These are phyloP conservation scores for Lippia alba DNA, from an alignment of 305 asterid genomes.

Conservation along the genomic window DNA sequence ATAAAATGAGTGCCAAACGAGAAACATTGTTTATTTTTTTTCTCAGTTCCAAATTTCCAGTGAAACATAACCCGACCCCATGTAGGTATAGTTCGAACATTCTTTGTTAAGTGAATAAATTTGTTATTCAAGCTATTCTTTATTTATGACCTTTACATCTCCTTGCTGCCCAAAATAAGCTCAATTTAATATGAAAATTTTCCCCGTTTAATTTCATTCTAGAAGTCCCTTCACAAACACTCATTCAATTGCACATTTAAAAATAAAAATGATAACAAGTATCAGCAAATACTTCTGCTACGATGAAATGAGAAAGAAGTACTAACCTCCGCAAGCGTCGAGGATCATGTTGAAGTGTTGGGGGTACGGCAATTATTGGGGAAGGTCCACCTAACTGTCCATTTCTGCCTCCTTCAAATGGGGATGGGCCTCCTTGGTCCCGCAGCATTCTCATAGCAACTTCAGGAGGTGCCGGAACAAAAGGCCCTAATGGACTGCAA, in stretches of 20 bases:
- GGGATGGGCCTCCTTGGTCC: constrained; percentile 91
- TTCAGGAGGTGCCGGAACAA: constrained; percentile 99
- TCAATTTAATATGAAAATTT: background rate
- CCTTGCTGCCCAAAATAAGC: background rate
- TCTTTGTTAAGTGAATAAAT: background rate
- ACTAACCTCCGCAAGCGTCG: constrained; percentile 89
- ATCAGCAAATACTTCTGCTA: constrained; percentile 8
- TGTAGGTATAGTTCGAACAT: background rate
- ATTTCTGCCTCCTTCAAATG: constrained; percentile 87
- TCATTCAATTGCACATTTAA: background rate
- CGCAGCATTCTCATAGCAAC: constrained; percentile 98
- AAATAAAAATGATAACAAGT: constrained; percentile 4
- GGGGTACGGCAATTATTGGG: constrained; percentile 85
- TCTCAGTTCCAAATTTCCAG: constrained; percentile 2
- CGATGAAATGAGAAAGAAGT: constrained; percentile 24
- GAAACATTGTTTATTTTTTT: background rate
- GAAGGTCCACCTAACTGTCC: constrained; percentile 72
- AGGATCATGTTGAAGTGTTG: constrained; percentile 89
- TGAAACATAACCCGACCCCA: background rate
- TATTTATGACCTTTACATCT: background rate
- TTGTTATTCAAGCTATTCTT: background rate
- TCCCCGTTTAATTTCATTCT: background rate
- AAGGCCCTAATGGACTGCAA: constrained; percentile 95
- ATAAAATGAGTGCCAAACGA: too few relatives aligned
- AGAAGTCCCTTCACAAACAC: background rate